Evolutionary conservation across 163 green algal genomes (phyloP).

Genomic region (Volvox carteri): DNA sequence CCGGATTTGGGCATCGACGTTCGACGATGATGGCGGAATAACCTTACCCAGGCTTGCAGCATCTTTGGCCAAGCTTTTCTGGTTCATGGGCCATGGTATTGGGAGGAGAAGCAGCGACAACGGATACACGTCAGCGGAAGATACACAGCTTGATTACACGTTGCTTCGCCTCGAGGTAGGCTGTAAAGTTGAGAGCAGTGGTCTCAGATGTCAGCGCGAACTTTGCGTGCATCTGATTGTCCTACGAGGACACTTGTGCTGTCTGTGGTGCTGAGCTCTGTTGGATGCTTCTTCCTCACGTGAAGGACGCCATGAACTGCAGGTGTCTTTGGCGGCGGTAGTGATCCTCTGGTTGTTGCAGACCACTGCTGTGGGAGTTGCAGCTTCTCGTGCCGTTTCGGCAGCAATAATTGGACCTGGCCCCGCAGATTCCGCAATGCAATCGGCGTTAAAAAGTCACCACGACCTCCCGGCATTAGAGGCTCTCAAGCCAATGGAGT

Average conservation of each 20-base stretch:
- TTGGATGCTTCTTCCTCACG: neutral
- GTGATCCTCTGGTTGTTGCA: conserved; percentile 22
- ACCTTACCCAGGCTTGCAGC: neutral
- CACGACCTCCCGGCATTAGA: conserved; percentile 6
- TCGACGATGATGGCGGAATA: conserved; percentile 3
- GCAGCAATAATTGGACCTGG: neutral
- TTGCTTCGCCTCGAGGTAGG: neutral
- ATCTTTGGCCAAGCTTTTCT: conserved; percentile 2
- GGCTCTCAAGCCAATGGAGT: neutral
- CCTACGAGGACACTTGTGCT: neutral
- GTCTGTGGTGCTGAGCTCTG: neutral
- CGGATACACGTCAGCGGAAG: neutral
- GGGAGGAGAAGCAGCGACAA: neutral
- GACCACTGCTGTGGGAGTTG: neutral
- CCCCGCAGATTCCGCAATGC: neutral
- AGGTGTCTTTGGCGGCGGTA: conserved; percentile 13
- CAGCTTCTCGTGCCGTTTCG: neutral
- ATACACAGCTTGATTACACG: neutral
- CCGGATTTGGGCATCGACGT: neutral
- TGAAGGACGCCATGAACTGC: neutral
- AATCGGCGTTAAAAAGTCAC: neutral
- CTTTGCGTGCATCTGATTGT: neutral
- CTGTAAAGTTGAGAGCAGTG: no score
- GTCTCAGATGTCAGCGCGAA: neutral
- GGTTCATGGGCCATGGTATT: neutral